Evolutionary conservation across 2,329 filamentous ascomycete genomes (phyloP).

Genomic region (Didymella arachidicola): DNA sequence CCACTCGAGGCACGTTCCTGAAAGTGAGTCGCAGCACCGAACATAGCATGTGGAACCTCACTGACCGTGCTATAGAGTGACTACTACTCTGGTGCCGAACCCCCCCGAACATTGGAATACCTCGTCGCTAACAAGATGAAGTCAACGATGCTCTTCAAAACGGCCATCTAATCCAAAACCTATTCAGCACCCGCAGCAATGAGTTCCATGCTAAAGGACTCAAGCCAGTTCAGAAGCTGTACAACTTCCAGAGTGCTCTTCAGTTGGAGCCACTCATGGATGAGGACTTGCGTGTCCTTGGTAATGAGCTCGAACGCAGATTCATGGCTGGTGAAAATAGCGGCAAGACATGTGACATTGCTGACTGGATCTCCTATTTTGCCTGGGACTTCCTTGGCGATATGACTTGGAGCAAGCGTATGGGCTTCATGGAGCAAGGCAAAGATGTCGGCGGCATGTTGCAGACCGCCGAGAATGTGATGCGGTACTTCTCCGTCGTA

Average conservation of each 20-base stretch:
- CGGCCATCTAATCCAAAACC: slow-evolving; percentile 40
- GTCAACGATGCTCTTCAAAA: slow-evolving; percentile 47
- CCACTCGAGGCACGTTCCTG: slow-evolving; percentile 41
- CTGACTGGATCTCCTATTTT: slow-evolving; percentile 46
- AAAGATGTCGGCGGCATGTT: slow-evolving; percentile 49
- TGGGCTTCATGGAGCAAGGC: slow-evolving; percentile 54
- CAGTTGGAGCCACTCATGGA: slow-evolving; percentile 42
- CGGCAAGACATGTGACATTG: slow-evolving; percentile 42
- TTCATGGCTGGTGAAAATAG: slow-evolving; percentile 37
- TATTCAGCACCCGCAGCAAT: slow-evolving; percentile 46
- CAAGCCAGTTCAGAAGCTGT: slow-evolving; percentile 44
- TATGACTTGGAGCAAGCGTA: slow-evolving; percentile 52
- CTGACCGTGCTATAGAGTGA: slow-evolving; percentile 33
- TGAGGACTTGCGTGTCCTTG: slow-evolving; percentile 32
- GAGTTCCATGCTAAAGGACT: slow-evolving; percentile 36
- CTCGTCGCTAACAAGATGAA: background rate
- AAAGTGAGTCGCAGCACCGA: slow-evolving; percentile 30
- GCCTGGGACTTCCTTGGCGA: slow-evolving; percentile 49
- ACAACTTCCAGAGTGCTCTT: slow-evolving; percentile 34
- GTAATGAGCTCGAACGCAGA: slow-evolving; percentile 35
- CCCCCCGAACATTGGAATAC: background rate
- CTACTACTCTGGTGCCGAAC: slow-evolving; percentile 31
- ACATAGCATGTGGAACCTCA: background rate
- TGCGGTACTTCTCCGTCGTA: slow-evolving; percentile 40
- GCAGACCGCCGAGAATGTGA: slow-evolving; percentile 48